Percentiles rank a stretch among this genome's conserved stretches.
These are phyloP conservation scores for Fusarium marasasianum DNA, from an alignment of 2,329 filamentous ascomycete species.

Conservation along the genomic window DNA sequence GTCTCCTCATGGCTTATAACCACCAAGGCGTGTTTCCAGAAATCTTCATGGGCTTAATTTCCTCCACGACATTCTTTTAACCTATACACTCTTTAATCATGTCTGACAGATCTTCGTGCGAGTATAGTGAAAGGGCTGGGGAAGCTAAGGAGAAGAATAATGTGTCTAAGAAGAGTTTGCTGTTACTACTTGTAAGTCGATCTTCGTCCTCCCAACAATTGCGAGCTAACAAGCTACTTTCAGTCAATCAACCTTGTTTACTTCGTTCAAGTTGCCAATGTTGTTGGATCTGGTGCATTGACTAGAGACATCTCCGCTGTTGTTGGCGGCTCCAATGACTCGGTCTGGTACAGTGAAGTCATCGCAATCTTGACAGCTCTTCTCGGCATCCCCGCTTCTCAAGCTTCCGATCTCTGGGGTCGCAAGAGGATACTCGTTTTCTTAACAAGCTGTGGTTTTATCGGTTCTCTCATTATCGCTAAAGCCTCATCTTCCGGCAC, in stretches of 20 bases:
- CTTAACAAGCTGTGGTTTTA: background rate
- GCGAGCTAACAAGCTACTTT: fast-evolving
- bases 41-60: background rate
- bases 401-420: background rate
- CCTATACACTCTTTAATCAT: background rate
- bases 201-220: background rate
- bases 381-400: background rate
- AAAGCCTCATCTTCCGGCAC: background rate
- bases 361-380: background rate
- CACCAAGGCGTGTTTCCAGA: background rate
- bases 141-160: background rate
- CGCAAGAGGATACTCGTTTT: background rate
- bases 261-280: background rate
- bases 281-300: background rate
- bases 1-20: background rate
- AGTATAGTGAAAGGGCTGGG: background rate
- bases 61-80: background rate
- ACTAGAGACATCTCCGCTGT: background rate
- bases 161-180: background rate
- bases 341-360: background rate
- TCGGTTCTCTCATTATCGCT: background rate
- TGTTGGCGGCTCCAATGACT: background rate
- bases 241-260: background rate
- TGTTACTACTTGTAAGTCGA: background rate
- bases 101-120: background rate